Conservation (phyloP, 805 yeast genomes). For the Yarrowia keelungensis region DNA sequence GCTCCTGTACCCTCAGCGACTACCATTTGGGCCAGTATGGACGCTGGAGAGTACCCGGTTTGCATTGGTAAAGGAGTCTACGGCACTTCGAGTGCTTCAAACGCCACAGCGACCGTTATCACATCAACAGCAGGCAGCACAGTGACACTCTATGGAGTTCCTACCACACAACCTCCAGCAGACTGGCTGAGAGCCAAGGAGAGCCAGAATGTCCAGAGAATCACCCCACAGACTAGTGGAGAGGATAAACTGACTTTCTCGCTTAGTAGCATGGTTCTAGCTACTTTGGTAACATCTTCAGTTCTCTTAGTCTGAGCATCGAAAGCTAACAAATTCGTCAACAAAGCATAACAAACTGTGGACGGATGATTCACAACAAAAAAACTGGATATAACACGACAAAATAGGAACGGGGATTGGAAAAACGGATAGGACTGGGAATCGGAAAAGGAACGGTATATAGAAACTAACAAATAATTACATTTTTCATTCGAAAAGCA, state of each 20-base stretch:
- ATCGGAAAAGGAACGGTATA: too few species aligned
- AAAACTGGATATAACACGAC: too few species aligned
- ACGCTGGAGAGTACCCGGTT: background rate
- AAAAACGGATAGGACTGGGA: background rate
- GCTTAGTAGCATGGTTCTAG: background rate
- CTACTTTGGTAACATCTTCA: background rate
- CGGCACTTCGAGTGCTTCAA: background rate
- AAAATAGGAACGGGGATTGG: too few species aligned
- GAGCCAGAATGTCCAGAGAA: slow-evolving; percentile 13
- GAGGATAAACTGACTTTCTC: background rate
- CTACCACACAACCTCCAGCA: background rate
- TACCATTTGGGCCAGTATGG: slow-evolving; percentile 14
- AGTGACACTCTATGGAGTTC: slow-evolving; percentile 4
- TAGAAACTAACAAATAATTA: too few species aligned
- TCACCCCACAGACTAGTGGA: slow-evolving; percentile 1
- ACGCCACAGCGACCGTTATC: slow-evolving; percentile 7
- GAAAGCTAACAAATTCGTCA: too few species aligned
- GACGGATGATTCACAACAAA: too few species aligned
- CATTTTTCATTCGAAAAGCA: too few species aligned
- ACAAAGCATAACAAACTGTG: too few species aligned
- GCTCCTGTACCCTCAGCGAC: background rate
- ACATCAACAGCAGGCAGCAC: slow-evolving; percentile 6
- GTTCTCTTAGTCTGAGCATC: background rate
- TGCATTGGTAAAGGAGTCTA: slow-evolving; percentile 1
- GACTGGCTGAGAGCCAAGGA: slow-evolving; percentile 25